Evolutionary conservation across 352 stramenopile species (phyloP).

Genomic region (Phytophthora ohioensis): DNA sequence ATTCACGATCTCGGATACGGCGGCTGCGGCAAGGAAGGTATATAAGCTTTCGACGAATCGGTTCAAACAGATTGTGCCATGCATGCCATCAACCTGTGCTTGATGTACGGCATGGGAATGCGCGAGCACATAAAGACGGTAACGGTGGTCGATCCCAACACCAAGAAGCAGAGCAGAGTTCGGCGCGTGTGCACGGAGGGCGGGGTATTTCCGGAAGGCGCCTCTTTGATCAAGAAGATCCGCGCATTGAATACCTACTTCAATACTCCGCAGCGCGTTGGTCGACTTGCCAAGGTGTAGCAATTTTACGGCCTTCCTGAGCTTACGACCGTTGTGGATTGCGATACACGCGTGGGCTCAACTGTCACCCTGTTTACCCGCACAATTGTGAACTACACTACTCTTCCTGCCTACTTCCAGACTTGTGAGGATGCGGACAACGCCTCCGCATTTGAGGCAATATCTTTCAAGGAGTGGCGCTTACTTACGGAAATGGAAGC

Average conservation of each 20-base stretch:
- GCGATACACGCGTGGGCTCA: background rate
- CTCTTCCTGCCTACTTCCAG: background rate
- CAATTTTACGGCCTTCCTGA: background rate
- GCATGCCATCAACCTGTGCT: background rate
- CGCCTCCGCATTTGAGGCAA: background rate
- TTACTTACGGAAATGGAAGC: background rate
- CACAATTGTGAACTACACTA: background rate
- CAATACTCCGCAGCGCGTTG: background rate
- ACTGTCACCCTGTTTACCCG: background rate
- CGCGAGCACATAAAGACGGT: background rate
- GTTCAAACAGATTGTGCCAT: conserved; percentile 1
- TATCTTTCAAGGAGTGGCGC: background rate
- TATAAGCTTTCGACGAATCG: background rate
- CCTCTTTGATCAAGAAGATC: no score
- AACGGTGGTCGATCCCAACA: background rate
- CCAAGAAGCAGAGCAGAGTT: no score
- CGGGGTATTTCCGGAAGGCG: no score
- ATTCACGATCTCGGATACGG: conserved; percentile 3
- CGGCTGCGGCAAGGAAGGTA: background rate
- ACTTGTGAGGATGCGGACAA: background rate
- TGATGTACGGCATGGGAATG: conserved; percentile 1
- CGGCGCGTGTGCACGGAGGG: no score
- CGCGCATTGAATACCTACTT: no score
- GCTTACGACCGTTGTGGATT: background rate
- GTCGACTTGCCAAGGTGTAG: background rate